Evolutionary conservation across 441 rosid genomes (phyloP).

Genomic region (Populus hybrid): DNA sequence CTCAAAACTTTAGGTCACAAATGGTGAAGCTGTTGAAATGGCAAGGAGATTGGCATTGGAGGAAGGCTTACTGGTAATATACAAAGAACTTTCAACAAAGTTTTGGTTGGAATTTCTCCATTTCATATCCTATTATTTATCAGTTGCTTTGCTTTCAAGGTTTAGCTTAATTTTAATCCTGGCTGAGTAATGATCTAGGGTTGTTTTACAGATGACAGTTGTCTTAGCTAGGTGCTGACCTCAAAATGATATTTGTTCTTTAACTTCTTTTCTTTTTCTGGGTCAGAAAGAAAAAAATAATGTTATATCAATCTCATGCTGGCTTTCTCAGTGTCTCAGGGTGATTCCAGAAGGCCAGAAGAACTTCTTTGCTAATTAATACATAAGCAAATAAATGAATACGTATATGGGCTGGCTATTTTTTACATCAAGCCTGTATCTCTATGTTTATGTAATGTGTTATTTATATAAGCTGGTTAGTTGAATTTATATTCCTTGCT

Average conservation of each 20-base stretch:
- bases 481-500: neutral
- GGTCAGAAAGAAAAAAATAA: neutral
- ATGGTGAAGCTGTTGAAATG: slow-evolving; percentile 81
- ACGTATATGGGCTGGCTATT: neutral
- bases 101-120: neutral
- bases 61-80: slow-evolving; percentile 89
- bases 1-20: slow-evolving; percentile 54
- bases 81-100: slow-evolving; percentile 13
- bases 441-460: neutral
- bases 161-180: neutral
- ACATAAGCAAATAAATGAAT: neutral
- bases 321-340: neutral
- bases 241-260: neutral
- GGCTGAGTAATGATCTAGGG: neutral
- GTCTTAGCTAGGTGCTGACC: neutral
- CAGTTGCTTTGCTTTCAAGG: neutral
- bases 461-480: neutral
- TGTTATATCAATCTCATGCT: neutral
- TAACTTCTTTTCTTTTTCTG: neutral
- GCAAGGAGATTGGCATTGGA: slow-evolving; percentile 87
- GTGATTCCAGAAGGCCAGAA: neutral
- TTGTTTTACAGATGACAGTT: neutral
- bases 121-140: neutral
- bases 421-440: neutral
- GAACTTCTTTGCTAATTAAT: neutral